Evolutionary conservation across 108 stramenopile genomes (phyloP), one percentile per base, ranked within the genome.

Genomic region (Conticribra weissflogii): DNA sequence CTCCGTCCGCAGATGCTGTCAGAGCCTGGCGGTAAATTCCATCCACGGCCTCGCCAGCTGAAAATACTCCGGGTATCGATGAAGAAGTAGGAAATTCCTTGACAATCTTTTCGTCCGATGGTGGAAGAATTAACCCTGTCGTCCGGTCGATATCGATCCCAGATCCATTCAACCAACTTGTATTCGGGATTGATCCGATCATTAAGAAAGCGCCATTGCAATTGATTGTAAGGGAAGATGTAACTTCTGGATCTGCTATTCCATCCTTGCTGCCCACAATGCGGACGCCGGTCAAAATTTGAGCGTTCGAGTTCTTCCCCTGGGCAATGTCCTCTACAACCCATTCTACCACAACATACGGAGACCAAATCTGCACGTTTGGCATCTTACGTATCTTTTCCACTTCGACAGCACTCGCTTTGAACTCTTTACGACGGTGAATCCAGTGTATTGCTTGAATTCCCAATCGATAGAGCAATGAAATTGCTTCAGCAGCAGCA

Each of bases 1-100:
- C 83, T 23, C 88, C 88, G 54, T 84, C 83, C 32, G 84, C 66
- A 8, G 88, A 80, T 31, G 85, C 79, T n/a, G 83, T 86, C 30
- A 83, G 48, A 29, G 81, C 88, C 77, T 89, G 88, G 15, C 82
- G 80, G 41, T 89, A 89, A 1, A 71, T 65, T 2, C 55, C 63
- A 50, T 89, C 88, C 21, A 76, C 76, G 21, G 87, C 88, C 44
- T 89, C 88, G 24, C 88, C 86, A n/a, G 85, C 85, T 9, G 86
- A 83, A 63, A 85, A 89, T 54, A 88, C 86, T 28, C 88, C 88
- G 32, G 73, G 54, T 23, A 88, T 68, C 41, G 84, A 83, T 41
- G 88, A 87, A 14, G 69, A 3, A n/a, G 69, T 52, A 14, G 74
- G 60, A 14, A 66, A 24, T n/a, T 28, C 23, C 8, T 9, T 24